Conservation (phyloP, 352 stramenopile genomes). For the Pythium vanterpoolii region DNA sequence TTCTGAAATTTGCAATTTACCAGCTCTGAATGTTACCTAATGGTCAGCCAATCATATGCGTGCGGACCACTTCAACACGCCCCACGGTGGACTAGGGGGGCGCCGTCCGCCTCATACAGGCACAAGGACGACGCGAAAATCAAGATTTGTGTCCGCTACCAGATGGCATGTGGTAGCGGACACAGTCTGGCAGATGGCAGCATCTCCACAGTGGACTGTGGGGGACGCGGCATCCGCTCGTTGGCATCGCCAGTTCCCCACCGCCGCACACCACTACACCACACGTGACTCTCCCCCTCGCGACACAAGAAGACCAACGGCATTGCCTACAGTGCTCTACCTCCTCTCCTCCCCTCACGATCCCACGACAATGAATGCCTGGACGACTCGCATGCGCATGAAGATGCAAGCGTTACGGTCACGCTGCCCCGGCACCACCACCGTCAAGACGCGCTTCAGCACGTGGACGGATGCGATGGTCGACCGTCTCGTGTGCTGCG, state of each 20-base stretch:
- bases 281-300: not conserved
- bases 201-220: conserved; percentile 2
- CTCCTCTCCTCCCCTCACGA: not conserved
- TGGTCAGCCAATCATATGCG: not conserved
- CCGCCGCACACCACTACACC: not conserved
- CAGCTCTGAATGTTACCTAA: not conserved
- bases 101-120: not conserved
- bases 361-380: not conserved
- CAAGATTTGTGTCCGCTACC: conserved; percentile 3
- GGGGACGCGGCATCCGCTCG: conserved; percentile 2
- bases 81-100: not conserved
- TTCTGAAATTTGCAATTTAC: not conserved
- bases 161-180: too few relatives aligned
- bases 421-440: too few relatives aligned
- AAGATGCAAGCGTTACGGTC: not conserved
- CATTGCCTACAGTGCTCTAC: not conserved
- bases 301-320: not conserved
- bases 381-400: not conserved
- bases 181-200: too few relatives aligned
- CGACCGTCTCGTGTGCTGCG: conserved; percentile 8
- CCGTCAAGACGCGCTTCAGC: not conserved
- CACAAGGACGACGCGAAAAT: not conserved
- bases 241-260: not conserved
- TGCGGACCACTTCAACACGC: conserved; percentile 4
- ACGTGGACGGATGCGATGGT: not conserved